phyloP scores from a whole-genome alignment of 2,329 filamentous ascomycete genomes.

The Neofusicoccum sp. region DNA sequence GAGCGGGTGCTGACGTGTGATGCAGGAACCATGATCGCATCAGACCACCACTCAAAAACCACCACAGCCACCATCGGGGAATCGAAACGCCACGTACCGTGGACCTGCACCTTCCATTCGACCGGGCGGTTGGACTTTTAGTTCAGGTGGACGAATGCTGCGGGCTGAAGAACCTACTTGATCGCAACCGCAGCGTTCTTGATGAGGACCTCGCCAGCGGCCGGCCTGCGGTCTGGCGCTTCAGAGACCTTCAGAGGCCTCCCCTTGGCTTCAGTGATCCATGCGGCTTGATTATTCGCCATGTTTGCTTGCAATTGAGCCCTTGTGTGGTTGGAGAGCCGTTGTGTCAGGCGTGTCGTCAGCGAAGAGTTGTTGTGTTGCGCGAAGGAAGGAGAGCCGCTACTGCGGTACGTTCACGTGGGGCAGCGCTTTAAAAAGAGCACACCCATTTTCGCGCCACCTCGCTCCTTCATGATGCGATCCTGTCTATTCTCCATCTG shows the following conservation, averaged over 20 bases:
- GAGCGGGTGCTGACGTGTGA: not conserved
- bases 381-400: not conserved
- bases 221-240: constrained; percentile 32
- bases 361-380: not conserved
- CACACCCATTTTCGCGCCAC: not conserved
- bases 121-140: not conserved
- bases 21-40: not conserved
- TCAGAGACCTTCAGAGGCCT: constrained; percentile 35
- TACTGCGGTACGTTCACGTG: not conserved
- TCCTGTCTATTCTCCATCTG: not conserved
- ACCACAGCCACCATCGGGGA: no score
- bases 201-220: constrained; percentile 36
- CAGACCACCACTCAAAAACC: not conserved
- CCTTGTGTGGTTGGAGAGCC: not conserved
- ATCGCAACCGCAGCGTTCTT: constrained; percentile 38
- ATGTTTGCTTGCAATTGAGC: not conserved
- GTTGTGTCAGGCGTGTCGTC: not conserved
- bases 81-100: not conserved
- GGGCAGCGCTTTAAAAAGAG: not conserved
- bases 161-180: constrained; percentile 24
- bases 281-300: constrained; percentile 36
- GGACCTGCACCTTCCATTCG: constrained; percentile 12
- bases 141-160: not conserved
- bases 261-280: constrained; percentile 33
- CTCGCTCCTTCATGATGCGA: not conserved